Evolutionary conservation across 192 early-diverging fungal genomes (phyloP), one percentile per base, ranked within the genome.

Genomic region (Coemansia sp.): DNA sequence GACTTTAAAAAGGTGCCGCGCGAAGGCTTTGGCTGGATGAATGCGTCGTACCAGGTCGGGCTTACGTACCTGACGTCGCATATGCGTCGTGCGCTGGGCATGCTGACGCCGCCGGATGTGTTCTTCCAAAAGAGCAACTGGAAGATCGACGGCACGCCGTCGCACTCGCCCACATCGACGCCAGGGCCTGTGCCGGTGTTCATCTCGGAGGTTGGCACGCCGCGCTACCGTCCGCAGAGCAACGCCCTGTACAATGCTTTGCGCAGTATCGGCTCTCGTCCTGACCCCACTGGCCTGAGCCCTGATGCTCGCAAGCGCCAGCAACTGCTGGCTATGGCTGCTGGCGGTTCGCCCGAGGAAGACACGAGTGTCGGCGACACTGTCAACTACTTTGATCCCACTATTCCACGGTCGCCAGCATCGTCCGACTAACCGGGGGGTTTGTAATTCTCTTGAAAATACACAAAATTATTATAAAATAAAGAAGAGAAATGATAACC

Each of bases 21-120:
- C 5, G 96, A 98, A 82, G 96, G 96, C 12, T 98, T 98, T 78
- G 96, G 96, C 11, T 98, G 96, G 96, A 98, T 98, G 96, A 98
- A 98, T 64, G 91, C 95, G 6, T 89, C 86, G 25, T 89, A 88
- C 72, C 89, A 93, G 75, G 85, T 94, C 6, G 94, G 94, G 15
- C 70, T 94, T 31, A 84, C 78, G 2, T 91, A 91, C 60, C 74
- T 96, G 58, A 89, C 85, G 12, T 71, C 77, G 15, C 83, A 86
- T 49, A 84, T 91, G 85, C 72, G 87, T 15, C 85, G 94, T 23
- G 91, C 91, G 0, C 70, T 96, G 46, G 94, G 93, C 17, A 80
- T 82, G 31, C 83, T 91, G 63, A 89, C 89, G 4, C 81, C 77
- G 34, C 90, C 91, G 4, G 86, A 90, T 58, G 68, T 83, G 50